phyloP scores from a whole-genome alignment of 2,329 filamentous ascomycete genomes.

The Colletotrichum camelliae region DNA sequence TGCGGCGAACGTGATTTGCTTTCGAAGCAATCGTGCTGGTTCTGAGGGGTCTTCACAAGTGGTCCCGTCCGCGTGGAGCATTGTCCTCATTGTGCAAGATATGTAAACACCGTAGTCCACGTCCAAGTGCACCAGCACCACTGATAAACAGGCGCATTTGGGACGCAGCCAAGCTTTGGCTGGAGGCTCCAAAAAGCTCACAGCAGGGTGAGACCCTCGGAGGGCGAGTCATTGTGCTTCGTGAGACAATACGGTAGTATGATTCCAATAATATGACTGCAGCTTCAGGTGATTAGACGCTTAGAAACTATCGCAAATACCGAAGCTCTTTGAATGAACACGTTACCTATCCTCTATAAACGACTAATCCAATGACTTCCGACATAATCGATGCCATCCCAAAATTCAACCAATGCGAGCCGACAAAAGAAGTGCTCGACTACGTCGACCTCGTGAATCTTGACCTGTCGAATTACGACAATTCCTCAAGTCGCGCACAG shows the following conservation, averaged over 20 bases:
- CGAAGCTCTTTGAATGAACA: background rate
- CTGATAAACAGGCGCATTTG: background rate
- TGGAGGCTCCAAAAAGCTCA: background rate
- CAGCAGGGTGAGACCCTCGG: background rate
- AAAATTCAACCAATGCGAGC: background rate
- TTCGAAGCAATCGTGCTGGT: background rate
- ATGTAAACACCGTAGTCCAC: background rate
- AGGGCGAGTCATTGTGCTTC: background rate
- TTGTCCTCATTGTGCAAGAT: background rate
- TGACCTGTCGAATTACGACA: background rate
- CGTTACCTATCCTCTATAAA: fast-evolving
- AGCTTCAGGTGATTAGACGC: background rate
- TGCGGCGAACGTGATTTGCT: background rate
- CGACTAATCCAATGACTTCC: background rate
- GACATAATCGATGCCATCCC: background rate
- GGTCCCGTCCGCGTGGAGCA: background rate
- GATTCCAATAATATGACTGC: background rate
- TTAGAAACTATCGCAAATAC: background rate
- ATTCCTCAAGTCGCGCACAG: background rate
- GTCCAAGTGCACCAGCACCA: background rate
- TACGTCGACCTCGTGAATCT: background rate
- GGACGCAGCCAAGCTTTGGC: background rate
- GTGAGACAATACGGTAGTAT: background rate
- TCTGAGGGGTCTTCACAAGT: background rate
- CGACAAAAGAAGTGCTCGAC: background rate